phyloP scores from a whole-genome alignment of 305 asterid species.

The Fraxinus greggii region DNA sequence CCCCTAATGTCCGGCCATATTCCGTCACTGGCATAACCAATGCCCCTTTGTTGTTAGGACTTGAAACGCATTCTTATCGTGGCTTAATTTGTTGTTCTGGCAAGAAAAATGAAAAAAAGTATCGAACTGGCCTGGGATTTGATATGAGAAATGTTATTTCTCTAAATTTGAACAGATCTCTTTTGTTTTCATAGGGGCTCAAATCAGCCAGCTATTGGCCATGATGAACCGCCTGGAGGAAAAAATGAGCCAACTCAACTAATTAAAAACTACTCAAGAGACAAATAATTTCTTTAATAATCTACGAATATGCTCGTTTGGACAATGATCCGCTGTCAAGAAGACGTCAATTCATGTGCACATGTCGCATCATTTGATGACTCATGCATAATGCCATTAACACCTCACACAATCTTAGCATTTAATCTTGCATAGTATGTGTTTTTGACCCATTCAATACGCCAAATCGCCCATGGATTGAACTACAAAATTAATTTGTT shows the following conservation, averaged over 20 bases:
- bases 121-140: too few species aligned
- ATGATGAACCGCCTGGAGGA: background rate
- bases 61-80: background rate
- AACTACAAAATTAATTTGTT: background rate
- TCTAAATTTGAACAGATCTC: background rate
- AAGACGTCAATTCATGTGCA: background rate
- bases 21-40: background rate
- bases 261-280: background rate
- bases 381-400: background rate
- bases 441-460: background rate
- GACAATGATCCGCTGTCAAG: background rate
- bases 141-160: background rate
- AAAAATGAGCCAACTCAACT: background rate
- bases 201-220: background rate
- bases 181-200: background rate
- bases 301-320: background rate
- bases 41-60: background rate
- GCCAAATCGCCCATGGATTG: background rate
- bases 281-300: background rate
- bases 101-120: background rate
- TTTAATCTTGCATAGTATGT: background rate
- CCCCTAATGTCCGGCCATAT: background rate
- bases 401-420: background rate
- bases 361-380: background rate
- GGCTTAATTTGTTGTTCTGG: background rate